A percentile compares a stretch with the other conserved stretches of the same genome.
Evolutionary conservation across 1,284 basidiomycete species (phyloP).

Genomic region (Marasmius fiardii): DNA sequence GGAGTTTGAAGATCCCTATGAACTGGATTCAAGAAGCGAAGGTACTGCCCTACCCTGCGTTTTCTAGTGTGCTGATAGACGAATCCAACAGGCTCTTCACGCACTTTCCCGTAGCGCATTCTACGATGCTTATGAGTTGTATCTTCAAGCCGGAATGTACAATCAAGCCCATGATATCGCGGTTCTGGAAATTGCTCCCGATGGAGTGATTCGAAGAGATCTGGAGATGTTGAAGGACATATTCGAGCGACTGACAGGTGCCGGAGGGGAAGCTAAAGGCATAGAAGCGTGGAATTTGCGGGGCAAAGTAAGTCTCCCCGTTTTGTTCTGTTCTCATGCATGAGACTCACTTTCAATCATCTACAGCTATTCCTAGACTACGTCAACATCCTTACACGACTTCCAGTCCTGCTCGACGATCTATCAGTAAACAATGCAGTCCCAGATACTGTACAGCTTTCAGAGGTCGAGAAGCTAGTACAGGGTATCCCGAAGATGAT

Average conservation of each 20-base stretch:
- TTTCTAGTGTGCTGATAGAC: constrained; percentile 10
- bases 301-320: constrained; percentile 62
- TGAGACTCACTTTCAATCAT: constrained; percentile 12
- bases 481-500: constrained; percentile 67
- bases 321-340: constrained; percentile 3
- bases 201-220: constrained; percentile 84
- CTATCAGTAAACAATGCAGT: constrained; percentile 32
- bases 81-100: constrained; percentile 53
- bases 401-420: constrained; percentile 54
- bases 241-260: constrained; percentile 64
- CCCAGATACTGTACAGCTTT: constrained; percentile 42
- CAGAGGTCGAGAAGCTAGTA: constrained; percentile 59
- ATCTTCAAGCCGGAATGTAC: constrained; percentile 68
- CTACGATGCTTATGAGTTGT: constrained; percentile 78
- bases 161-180: constrained; percentile 82
- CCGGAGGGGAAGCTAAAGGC: constrained; percentile 30
- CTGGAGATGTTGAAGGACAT: constrained; percentile 69
- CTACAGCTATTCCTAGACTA: constrained; percentile 69
- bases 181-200: constrained; percentile 82
- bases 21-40: constrained; percentile 89
- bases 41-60: constrained; percentile 36
- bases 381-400: constrained; percentile 54
- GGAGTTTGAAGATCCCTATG: constrained; percentile 77
- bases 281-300: constrained; percentile 76
- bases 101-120: constrained; percentile 50